Conservation (phyloP, 345 rosid species). For the Syzygium oleosum region DNA sequence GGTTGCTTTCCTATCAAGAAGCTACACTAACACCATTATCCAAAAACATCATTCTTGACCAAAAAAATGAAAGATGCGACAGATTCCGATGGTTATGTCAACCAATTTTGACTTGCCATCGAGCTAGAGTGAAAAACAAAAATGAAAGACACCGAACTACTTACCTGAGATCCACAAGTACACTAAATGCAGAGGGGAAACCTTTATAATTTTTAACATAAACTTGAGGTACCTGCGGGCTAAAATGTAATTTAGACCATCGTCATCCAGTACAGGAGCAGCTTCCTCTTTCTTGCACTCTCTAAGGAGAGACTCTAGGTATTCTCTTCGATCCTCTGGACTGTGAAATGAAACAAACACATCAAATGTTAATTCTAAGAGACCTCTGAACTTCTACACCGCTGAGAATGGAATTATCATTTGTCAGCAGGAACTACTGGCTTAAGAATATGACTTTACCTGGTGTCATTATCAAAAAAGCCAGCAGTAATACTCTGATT, state of each 20-base stretch:
- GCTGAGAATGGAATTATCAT: not conserved
- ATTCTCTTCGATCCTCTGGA: slow-evolving; percentile 92
- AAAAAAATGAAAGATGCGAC: not conserved
- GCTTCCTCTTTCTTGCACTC: slow-evolving; percentile 93
- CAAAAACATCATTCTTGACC: not conserved
- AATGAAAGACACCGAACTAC: not conserved
- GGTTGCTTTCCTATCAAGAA: not conserved
- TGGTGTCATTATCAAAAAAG: slow-evolving; percentile 89
- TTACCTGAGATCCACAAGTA: not conserved
- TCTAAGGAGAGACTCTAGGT: slow-evolving; percentile 75
- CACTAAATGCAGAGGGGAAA: not conserved
- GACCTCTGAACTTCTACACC: not conserved
- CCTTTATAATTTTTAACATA: not conserved
- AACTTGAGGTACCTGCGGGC: slow-evolving; percentile 66
- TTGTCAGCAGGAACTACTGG: not conserved
- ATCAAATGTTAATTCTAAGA: not conserved
- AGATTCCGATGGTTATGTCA: not conserved
- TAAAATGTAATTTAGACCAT: slow-evolving; percentile 66
- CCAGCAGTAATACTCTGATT: slow-evolving; percentile 98
- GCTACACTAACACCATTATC: not conserved
- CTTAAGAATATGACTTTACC: slow-evolving; percentile 23
- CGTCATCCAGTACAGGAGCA: slow-evolving; percentile 85
- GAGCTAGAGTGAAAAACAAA: not conserved
- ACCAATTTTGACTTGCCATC: not conserved
- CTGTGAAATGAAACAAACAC: slow-evolving; percentile 22